Evolutionary conservation across 805 yeast genomes (phyloP).

Genomic region (Yarrowia porcina): DNA sequence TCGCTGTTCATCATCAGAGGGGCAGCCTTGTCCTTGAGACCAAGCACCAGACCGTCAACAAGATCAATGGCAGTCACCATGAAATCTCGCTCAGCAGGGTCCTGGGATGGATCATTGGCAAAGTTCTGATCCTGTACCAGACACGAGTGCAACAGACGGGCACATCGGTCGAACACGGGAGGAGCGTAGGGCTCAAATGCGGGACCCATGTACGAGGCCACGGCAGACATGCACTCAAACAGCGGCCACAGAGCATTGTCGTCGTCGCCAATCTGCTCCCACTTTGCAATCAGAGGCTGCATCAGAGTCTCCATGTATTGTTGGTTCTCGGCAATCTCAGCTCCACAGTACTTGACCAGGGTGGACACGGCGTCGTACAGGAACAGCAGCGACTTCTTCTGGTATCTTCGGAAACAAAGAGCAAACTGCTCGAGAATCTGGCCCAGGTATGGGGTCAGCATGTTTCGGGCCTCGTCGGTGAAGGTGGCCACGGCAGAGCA

Average conservation of each 20-base stretch:
- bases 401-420: slow-evolving; percentile 71
- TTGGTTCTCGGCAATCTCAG: slow-evolving; percentile 52
- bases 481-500: slow-evolving; percentile 82
- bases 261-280: slow-evolving; percentile 72
- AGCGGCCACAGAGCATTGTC: slow-evolving; percentile 89
- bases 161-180: slow-evolving; percentile 77
- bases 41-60: slow-evolving; percentile 90
- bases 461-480: slow-evolving; percentile 69
- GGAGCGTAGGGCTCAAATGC: slow-evolving; percentile 84
- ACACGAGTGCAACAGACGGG: slow-evolving; percentile 63
- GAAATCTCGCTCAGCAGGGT: slow-evolving; percentile 84
- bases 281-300: slow-evolving; percentile 78
- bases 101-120: slow-evolving; percentile 54
- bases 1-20: slow-evolving; percentile 46
- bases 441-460: slow-evolving; percentile 62
- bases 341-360: slow-evolving; percentile 72
- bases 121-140: slow-evolving; percentile 64
- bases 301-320: slow-evolving; percentile 56
- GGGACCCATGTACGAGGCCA: slow-evolving; percentile 83
- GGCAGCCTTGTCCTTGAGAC: slow-evolving; percentile 62
- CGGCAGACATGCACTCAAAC: slow-evolving; percentile 86
- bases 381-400: slow-evolving; percentile 74
- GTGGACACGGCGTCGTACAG: slow-evolving; percentile 90
- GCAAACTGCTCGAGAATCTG: slow-evolving; percentile 68
- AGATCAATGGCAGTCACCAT: slow-evolving; percentile 84